Percentiles rank a stretch among this genome's conserved stretches.
Evolutionary conservation across 2,329 filamentous ascomycete genomes (phyloP).

Genomic region (Penicillium palitans): DNA sequence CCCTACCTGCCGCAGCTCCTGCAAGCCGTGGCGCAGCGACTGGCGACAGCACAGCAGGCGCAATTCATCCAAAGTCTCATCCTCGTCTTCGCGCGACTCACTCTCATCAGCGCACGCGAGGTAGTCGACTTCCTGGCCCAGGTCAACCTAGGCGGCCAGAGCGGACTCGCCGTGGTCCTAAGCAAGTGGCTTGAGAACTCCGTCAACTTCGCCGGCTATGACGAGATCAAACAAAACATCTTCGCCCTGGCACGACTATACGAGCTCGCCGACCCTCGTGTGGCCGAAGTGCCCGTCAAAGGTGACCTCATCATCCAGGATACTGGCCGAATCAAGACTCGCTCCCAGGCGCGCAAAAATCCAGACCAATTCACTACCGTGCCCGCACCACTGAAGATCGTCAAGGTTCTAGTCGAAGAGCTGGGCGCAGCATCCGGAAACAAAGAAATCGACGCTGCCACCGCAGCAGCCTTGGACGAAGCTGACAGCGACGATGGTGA

Average conservation of each 20-base stretch:
- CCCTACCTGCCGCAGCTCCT: constrained; percentile 87
- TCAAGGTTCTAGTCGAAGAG: constrained; percentile 94
- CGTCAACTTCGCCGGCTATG: constrained; percentile 94
- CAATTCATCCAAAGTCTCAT: constrained; percentile 95
- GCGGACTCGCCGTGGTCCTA: constrained; percentile 83
- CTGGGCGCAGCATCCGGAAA: constrained; percentile 74
- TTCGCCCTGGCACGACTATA: constrained; percentile 92
- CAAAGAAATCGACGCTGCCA: constrained; percentile 54
- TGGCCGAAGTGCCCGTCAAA: constrained; percentile 80
- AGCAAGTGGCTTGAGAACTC: constrained; percentile 98
- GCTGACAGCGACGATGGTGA: constrained; percentile 69
- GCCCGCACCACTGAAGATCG: constrained; percentile 85
- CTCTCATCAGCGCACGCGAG: constrained; percentile 79
- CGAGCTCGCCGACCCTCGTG: constrained; percentile 76
- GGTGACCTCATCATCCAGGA: constrained; percentile 83
- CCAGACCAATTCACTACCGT: constrained; percentile 89
- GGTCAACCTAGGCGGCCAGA: constrained; percentile 72
- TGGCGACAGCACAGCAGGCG: constrained; percentile 79
- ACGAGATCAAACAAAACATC: constrained; percentile 95
- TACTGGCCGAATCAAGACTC: constrained; percentile 85
- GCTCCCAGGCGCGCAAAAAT: constrained; percentile 83
- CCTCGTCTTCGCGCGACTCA: constrained; percentile 88
- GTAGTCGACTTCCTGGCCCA: constrained; percentile 89
- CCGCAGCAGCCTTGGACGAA: constrained; percentile 60
- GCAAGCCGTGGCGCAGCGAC: constrained; percentile 79